Evolutionary conservation across 2,329 filamentous ascomycete genomes (phyloP).

Genomic region (Sphaerulina musiva): DNA sequence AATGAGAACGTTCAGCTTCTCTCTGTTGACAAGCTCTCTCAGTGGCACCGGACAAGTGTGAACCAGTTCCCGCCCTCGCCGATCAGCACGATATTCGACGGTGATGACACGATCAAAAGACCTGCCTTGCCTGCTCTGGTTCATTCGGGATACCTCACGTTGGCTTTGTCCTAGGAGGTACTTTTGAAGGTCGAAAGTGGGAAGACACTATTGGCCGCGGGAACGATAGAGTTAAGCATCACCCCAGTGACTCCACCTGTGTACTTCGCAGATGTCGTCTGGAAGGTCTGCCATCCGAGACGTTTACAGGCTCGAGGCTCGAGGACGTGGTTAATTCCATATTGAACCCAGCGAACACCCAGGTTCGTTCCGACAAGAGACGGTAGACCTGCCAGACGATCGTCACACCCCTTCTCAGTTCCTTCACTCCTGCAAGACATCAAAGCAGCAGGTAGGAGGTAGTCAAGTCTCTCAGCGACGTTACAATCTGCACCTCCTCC

Average conservation of each 20-base stretch:
- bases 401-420: neutral
- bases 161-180: neutral
- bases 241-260: neutral
- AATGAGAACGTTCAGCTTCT: neutral
- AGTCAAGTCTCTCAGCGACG: neutral
- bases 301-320: no score
- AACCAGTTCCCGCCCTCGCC: neutral
- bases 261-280: neutral
- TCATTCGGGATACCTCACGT: neutral
- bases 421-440: neutral
- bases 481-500: neutral
- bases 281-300: neutral
- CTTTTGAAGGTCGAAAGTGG: neutral
- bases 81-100: neutral
- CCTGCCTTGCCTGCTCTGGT: neutral
- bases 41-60: neutral
- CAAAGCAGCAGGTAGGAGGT: neutral
- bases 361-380: neutral
- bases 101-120: neutral
- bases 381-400: neutral
- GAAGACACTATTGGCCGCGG: neutral
- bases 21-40: neutral
- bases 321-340: neutral
- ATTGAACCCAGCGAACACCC: neutral
- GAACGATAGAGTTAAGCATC: neutral